phyloP scores from a whole-genome alignment of 2,329 filamentous ascomycete genomes.

The Colletotrichum spinosum region DNA sequence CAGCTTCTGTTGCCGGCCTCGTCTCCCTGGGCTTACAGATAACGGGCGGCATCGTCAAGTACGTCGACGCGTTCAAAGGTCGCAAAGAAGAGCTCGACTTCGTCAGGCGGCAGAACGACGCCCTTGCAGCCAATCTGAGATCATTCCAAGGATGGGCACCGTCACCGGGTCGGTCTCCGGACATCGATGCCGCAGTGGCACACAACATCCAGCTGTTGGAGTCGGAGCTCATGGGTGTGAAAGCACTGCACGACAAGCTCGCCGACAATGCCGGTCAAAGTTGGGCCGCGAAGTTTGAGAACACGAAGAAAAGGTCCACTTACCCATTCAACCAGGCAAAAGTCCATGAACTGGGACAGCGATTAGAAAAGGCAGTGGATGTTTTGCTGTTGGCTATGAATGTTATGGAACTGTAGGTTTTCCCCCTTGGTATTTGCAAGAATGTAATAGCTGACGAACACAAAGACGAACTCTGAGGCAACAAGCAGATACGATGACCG shows the following conservation, averaged over 20 bases:
- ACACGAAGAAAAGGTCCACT: conserved; percentile 9
- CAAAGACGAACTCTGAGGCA: neutral
- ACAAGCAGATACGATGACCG: neutral
- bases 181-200: neutral
- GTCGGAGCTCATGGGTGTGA: neutral
- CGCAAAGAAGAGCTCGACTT: neutral
- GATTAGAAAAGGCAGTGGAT: neutral
- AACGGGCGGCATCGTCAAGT: conserved; percentile 6
- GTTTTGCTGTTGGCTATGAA: neutral
- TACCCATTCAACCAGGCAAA: conserved; percentile 6
- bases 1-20: conserved; percentile 9
- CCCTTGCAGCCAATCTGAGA: neutral
- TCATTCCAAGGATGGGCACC: neutral
- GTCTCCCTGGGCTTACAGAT: conserved; percentile 5
- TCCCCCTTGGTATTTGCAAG: accelerated
- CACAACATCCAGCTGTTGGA: neutral
- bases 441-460: neutral
- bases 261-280: neutral
- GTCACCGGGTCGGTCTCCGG: neutral
- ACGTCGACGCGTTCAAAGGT: conserved; percentile 5
- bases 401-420: neutral
- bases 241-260: neutral
- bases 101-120: neutral
- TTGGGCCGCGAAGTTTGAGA: neutral
- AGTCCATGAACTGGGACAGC: neutral